phyloP scores from a whole-genome alignment of 192 early-diverging fungal species.

The Backusella australiensis region DNA sequence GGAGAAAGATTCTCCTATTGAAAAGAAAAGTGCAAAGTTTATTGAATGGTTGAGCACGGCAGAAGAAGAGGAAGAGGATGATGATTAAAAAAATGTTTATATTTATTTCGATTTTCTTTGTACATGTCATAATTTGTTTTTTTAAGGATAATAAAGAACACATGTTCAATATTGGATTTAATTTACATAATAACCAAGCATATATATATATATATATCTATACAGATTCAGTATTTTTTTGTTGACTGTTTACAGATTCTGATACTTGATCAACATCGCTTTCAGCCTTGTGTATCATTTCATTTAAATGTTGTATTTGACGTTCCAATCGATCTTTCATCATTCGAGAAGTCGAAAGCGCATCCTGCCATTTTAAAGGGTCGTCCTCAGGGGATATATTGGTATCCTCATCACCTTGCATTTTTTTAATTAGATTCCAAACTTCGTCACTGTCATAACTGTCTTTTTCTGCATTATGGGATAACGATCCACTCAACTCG shows the following conservation, averaged over 20 bases:
- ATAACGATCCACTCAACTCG: background rate
- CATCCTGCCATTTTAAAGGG: background rate
- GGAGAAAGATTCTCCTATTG: conserved; percentile 52
- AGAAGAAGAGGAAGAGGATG: conserved; percentile 70
- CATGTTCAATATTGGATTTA: background rate
- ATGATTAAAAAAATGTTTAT: background rate
- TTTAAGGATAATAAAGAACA: background rate
- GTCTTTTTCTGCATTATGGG: background rate
- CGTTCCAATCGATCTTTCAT: conserved; percentile 3
- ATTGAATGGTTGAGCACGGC: conserved; percentile 79
- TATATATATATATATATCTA: background rate
- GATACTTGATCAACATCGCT: conserved; percentile 12
- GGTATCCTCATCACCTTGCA: background rate
- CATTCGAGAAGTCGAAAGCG: background rate
- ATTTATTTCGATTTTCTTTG: background rate
- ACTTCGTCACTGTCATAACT: background rate
- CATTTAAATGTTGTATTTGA: background rate
- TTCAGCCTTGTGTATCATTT: conserved; percentile 9
- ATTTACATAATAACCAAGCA: background rate
- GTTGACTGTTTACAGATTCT: conserved; percentile 2
- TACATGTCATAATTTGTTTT: background rate
- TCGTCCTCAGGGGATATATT: background rate
- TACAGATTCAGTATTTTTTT: background rate
- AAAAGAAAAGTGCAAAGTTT: conserved; percentile 64
- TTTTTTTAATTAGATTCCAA: conserved; percentile 1